Evolutionary conservation across 371 early-diverging fungal genomes (phyloP), one percentile per base, ranked within the genome.

Genomic region (Quaeritorhiza haematococci): DNA sequence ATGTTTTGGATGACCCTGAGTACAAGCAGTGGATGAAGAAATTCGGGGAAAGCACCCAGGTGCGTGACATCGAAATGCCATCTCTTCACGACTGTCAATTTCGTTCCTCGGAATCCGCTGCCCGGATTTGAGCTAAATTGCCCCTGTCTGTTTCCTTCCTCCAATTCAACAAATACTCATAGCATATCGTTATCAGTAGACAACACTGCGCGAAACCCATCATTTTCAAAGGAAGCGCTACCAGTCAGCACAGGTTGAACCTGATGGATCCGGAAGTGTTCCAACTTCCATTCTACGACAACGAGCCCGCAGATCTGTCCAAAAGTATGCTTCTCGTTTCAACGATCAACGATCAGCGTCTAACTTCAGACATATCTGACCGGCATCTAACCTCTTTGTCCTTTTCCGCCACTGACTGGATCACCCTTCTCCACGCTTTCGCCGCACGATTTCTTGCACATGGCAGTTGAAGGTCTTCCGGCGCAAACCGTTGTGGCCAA

Each of bases 21-120:
- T 94, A 93, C 74, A 68, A 69, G 34, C 65, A 58, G 15, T 93
- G 93, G 93, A 87, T 91, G 74, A 61, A 71, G 17, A 60, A 60
- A 19, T 93, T 93, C 62, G 15, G 71, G 5, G 59, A 79, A 10
- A 13, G 15, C 28, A 85, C 88, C 15, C 81, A 83, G 69, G 84
- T 83, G 61, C 61, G 61, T 27, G 13, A 27, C 13, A 13, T 38
- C 13, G 38, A 13, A 13, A 13, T 10, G 38, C 13, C 38, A n/a
- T 38, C 38, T 38, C 38, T 10, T n/a, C 10, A 38, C 13, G 10
- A 38, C n/a, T 38, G 13, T 38, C n/a, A n/a, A n/a, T n/a, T n/a
- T n/a, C n/a, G n/a, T n/a, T n/a, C n/a, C n/a, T n/a, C n/a, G n/a
- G n/a, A n/a, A n/a, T n/a, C n/a, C n/a, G n/a, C n/a, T n/a, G n/a